These are phyloP conservation scores for Pholiota conissans DNA, from an alignment of 768 basidiomycete species.

Conservation along the genomic window DNA sequence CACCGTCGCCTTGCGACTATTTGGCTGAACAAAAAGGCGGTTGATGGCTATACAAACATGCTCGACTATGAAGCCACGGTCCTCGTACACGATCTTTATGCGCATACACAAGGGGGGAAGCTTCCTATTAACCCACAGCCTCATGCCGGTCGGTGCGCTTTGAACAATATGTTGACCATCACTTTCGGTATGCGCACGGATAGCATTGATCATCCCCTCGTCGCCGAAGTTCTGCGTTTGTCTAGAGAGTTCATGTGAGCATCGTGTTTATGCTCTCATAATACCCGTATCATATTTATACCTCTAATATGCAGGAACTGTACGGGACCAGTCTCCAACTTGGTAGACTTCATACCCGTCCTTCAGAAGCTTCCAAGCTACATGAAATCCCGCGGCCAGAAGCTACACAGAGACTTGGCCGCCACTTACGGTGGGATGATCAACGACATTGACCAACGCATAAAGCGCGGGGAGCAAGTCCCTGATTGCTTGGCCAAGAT, in stretches of 20 bases:
- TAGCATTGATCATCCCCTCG: constrained; percentile 35
- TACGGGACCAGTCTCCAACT: constrained; percentile 44
- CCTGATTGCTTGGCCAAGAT: constrained; percentile 45
- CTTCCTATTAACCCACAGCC: constrained; percentile 38
- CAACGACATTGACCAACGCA: constrained; percentile 31
- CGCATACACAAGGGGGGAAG: constrained; percentile 28
- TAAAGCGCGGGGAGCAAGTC: constrained; percentile 36
- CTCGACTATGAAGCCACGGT: constrained; percentile 40
- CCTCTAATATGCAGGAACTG: constrained; percentile 31
- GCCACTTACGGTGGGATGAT: constrained; percentile 40
- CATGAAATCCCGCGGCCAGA: constrained; percentile 36
- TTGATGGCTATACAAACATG: constrained; percentile 33
- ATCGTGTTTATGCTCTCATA: background rate
- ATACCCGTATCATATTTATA: background rate
- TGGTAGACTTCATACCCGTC: constrained; percentile 42
- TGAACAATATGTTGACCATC: constrained; percentile 47
- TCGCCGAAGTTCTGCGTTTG: constrained; percentile 33
- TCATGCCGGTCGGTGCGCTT: constrained; percentile 37
- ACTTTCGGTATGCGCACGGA: constrained; percentile 43
- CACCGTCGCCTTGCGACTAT: constrained; percentile 40
- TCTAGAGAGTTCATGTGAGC: constrained; percentile 47
- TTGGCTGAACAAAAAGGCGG: constrained; percentile 32
- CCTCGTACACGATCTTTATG: constrained; percentile 37
- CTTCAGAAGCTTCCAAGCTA: constrained; percentile 40
- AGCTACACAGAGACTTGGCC: constrained; percentile 38